These are phyloP conservation scores for Podospora anserina DNA, from an alignment of 495 filamentous ascomycete genomes.

Conservation along the genomic window DNA sequence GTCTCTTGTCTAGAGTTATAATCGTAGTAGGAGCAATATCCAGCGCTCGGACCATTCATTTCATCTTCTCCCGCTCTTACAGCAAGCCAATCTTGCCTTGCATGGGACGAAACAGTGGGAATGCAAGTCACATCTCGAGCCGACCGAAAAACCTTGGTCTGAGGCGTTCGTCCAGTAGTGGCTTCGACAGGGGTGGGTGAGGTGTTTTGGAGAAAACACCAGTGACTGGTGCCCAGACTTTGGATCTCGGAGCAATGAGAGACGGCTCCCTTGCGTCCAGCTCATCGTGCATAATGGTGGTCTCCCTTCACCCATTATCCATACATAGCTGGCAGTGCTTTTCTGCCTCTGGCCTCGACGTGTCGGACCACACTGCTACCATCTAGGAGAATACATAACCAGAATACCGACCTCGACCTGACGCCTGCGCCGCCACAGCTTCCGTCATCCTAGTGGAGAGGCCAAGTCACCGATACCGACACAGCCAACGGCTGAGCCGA, in stretches of 20 bases:
- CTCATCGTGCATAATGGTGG: constrained; percentile 36
- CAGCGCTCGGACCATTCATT: constrained; percentile 3
- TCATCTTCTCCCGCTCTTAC: constrained; percentile 9
- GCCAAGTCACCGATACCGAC: neutral
- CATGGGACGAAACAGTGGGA: constrained; percentile 8
- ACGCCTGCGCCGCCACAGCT: constrained; percentile 4
- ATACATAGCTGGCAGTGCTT: constrained; percentile 8
- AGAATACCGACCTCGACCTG: neutral
- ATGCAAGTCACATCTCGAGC: constrained; percentile 3
- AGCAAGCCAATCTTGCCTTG: neutral
- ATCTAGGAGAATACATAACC: neutral
- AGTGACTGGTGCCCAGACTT: neutral
- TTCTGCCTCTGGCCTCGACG: neutral
- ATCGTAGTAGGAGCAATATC: neutral
- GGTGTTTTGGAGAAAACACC: constrained; percentile 4
- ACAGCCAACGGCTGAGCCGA: neutral
- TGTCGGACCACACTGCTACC: neutral
- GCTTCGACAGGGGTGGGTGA: constrained; percentile 9
- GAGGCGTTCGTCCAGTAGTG: neutral
- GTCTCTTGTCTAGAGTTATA: neutral
- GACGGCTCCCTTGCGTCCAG: constrained; percentile 21
- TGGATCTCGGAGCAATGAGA: constrained; percentile 4
- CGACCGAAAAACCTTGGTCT: constrained; percentile 5
- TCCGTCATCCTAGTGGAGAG: constrained; percentile 1
- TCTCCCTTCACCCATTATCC: neutral